Evolutionary conservation across 441 rosid genomes (phyloP).

Genomic region (Arabidopsis lyrata): DNA sequence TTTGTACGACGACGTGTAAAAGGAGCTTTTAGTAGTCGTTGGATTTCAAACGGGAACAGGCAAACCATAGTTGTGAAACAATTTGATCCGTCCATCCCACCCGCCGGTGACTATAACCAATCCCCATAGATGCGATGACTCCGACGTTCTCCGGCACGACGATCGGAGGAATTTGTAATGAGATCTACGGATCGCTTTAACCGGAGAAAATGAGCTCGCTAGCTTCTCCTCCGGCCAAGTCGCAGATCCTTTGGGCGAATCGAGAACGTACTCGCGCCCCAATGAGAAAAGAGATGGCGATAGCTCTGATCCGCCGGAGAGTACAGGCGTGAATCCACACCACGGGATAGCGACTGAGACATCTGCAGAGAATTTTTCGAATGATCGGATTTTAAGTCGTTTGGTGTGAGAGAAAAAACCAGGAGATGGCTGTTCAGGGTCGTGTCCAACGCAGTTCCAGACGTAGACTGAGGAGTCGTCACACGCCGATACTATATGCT

Average conservation of each 20-base stretch:
- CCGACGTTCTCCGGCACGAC: constrained; percentile 69
- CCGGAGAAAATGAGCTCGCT: constrained; percentile 52
- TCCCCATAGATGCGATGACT: constrained; percentile 85
- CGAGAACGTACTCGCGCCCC: constrained; percentile 64
- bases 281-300: constrained; percentile 54
- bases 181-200: constrained; percentile 61
- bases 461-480: constrained; percentile 83
- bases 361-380: constrained; percentile 76
- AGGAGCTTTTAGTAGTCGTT: constrained; percentile 25
- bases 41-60: constrained; percentile 68
- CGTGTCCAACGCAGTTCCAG: constrained; percentile 62
- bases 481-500: constrained; percentile 85
- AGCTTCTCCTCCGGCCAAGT: constrained; percentile 99
- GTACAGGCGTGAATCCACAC: constrained; percentile 58
- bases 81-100: constrained; percentile 89
- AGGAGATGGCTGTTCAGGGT: constrained; percentile 15
- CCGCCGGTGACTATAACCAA: constrained; percentile 95
- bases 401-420: constrained; percentile 48
- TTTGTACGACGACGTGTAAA: neutral
- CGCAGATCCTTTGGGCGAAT: constrained; percentile 84
- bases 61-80: constrained; percentile 90
- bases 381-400: constrained; percentile 61
- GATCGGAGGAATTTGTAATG: constrained; percentile 67
- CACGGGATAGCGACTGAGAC: constrained; percentile 88
- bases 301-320: constrained; percentile 26